Evolutionary conservation across 768 basidiomycete species (phyloP).

Genomic region (Amanita exitialis): DNA sequence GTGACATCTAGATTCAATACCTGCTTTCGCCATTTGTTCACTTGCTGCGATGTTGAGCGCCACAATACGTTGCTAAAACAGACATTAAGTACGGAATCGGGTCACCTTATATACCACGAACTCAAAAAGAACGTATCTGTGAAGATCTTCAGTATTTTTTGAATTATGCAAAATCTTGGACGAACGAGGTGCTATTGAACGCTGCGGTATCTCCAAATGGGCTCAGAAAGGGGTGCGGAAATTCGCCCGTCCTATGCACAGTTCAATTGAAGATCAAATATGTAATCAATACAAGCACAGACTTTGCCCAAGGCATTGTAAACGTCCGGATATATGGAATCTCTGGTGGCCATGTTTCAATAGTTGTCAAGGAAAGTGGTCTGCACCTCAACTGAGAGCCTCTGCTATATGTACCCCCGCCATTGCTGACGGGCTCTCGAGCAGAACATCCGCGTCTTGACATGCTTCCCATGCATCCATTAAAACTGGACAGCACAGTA

Average conservation of each 20-base stretch:
- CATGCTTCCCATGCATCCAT: slow-evolving; percentile 54
- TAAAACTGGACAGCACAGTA: slow-evolving; percentile 28
- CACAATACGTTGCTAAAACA: slow-evolving; percentile 45
- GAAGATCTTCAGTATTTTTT: background rate
- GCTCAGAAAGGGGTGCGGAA: slow-evolving; percentile 55
- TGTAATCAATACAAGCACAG: background rate
- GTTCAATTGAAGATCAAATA: background rate
- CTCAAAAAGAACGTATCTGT: slow-evolving; percentile 51
- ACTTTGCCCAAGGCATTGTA: slow-evolving; percentile 57
- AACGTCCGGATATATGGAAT: slow-evolving; percentile 62
- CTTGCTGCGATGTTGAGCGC: slow-evolving; percentile 54
- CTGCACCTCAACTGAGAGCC: slow-evolving; percentile 34
- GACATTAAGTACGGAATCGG: background rate
- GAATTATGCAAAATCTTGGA: slow-evolving; percentile 5
- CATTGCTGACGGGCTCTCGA: slow-evolving; percentile 63
- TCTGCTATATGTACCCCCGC: slow-evolving; percentile 67
- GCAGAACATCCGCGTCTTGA: slow-evolving; percentile 52
- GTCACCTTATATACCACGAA: slow-evolving; percentile 15
- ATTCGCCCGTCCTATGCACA: slow-evolving; percentile 36
- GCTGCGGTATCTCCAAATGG: slow-evolving; percentile 54
- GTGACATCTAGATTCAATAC: slow-evolving; percentile 38
- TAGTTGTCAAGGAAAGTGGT: background rate
- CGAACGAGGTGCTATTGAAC: slow-evolving; percentile 51
- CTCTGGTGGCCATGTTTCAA: slow-evolving; percentile 16
- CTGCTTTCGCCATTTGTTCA: slow-evolving; percentile 55